Percentiles rank a stretch among this genome's conserved stretches.
Evolutionary conservation across 306 rosid species (phyloP).

Genomic region (Mucuna pruriens): DNA sequence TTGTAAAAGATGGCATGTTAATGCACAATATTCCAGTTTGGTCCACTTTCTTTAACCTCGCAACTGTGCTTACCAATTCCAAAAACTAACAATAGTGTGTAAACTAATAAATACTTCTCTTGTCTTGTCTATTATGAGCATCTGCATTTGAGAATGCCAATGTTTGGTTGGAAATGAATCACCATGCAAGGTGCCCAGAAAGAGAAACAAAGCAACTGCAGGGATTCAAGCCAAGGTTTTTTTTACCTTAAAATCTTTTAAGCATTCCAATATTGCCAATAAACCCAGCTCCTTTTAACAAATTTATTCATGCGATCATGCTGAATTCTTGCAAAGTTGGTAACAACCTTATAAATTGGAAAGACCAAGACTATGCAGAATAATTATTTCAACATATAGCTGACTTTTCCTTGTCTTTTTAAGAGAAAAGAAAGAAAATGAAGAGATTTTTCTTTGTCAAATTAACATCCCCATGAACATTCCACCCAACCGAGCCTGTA

Average conservation of each 20-base stretch:
- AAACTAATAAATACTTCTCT: neutral
- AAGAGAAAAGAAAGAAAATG: neutral
- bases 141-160: neutral
- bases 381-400: neutral
- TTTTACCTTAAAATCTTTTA: neutral
- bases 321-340: neutral
- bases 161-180: neutral
- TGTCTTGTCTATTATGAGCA: neutral
- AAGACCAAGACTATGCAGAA: neutral
- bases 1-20: neutral
- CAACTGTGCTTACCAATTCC: conserved; percentile 17
- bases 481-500: neutral
- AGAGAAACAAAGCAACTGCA: neutral
- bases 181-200: neutral
- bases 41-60: conserved; percentile 11
- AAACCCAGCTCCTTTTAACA: conserved; percentile 5
- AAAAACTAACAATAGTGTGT: conserved; percentile 1
- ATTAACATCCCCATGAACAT: neutral
- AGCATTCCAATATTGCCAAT: neutral
- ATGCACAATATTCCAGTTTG: neutral
- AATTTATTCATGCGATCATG: neutral
- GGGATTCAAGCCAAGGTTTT: neutral
- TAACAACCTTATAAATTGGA: neutral
- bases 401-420: neutral
- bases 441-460: neutral